Conservation (phyloP, 2,329 filamentous ascomycete genomes). For the Phialophora expanda region DNA sequence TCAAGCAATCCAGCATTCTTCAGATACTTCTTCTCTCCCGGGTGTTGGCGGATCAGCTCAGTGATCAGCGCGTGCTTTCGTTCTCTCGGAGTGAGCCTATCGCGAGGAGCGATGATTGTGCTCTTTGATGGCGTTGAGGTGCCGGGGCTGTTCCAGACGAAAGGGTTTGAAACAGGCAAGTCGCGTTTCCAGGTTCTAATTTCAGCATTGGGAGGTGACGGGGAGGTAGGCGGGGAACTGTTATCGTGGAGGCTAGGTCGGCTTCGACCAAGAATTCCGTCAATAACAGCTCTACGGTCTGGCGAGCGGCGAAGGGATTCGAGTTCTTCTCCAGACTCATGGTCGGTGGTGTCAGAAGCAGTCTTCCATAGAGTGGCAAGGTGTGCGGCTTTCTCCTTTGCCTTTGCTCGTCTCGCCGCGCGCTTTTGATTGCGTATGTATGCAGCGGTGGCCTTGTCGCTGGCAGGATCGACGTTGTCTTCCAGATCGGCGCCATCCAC, state of each 20-base stretch:
- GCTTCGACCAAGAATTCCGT: slow-evolving; percentile 38
- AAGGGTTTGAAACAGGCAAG: slow-evolving; percentile 36
- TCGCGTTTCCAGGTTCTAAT: slow-evolving; percentile 33
- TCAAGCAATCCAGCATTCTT: slow-evolving; percentile 37
- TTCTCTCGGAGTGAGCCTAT: slow-evolving; percentile 30
- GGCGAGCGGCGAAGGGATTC: slow-evolving; percentile 36
- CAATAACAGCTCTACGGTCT: slow-evolving; percentile 41
- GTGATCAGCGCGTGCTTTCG: slow-evolving; percentile 40
- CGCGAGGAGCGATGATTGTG: slow-evolving; percentile 30
- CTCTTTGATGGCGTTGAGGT: slow-evolving; percentile 23
- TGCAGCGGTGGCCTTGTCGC: slow-evolving; percentile 28
- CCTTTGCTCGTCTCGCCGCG: slow-evolving; percentile 39
- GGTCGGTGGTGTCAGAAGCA: slow-evolving; percentile 38
- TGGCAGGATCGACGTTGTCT: slow-evolving; percentile 38
- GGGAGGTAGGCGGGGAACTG: slow-evolving; percentile 38
- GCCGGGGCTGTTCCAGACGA: slow-evolving; percentile 31
- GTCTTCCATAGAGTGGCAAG: slow-evolving; percentile 17
- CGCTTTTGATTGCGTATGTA: slow-evolving; percentile 38
- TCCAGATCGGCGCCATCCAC: slow-evolving; percentile 42
- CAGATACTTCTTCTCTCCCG: slow-evolving; percentile 39
- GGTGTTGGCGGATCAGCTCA: slow-evolving; percentile 36
- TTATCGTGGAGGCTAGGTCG: slow-evolving; percentile 28
- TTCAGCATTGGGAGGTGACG: slow-evolving; percentile 36
- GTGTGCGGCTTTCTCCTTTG: slow-evolving; percentile 36
- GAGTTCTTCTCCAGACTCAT: slow-evolving; percentile 41